phyloP scores from a whole-genome alignment of 345 rosid species.

The Bruguiera gymnorhiza region DNA sequence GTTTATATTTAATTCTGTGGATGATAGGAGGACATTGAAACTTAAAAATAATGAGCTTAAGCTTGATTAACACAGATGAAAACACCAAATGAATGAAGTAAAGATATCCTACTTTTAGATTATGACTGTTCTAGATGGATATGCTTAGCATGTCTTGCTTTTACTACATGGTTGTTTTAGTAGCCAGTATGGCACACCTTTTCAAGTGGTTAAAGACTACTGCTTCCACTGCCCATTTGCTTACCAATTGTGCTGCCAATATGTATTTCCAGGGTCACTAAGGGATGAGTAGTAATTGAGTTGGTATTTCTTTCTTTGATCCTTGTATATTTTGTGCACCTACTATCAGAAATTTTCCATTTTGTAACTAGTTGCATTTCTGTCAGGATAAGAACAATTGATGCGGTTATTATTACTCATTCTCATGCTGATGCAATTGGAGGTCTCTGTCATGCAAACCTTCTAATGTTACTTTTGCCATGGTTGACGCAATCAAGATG shows the following conservation, averaged over 20 bases:
- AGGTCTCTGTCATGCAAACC: conserved; percentile 73
- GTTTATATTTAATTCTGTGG: neutral
- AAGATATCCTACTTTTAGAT: too few species aligned
- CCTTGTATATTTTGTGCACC: conserved; percentile 15
- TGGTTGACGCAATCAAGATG: conserved; percentile 9
- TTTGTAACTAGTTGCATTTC: conserved; percentile 50
- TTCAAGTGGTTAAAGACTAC: neutral
- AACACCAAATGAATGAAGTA: too few species aligned
- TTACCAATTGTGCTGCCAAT: neutral
- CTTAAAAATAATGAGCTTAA: neutral
- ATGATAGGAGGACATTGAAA: neutral
- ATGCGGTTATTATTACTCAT: conserved; percentile 95
- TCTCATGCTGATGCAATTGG: conserved; percentile 99
- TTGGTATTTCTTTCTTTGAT: conserved; percentile 15
- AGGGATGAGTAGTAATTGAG: neutral
- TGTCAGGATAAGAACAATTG: conserved; percentile 97
- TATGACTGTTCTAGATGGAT: too few species aligned
- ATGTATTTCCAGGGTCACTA: neutral
- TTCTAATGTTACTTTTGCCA: conserved; percentile 26
- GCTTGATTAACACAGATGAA: too few species aligned
- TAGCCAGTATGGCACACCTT: too few species aligned
- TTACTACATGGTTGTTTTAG: too few species aligned
- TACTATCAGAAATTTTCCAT: conserved; percentile 22
- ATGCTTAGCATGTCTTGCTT: too few species aligned
- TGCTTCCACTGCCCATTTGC: neutral